Evolutionary conservation across 495 filamentous ascomycete genomes (phyloP), one percentile per base, ranked within the genome.

Genomic region (Podospora appendiculata): DNA sequence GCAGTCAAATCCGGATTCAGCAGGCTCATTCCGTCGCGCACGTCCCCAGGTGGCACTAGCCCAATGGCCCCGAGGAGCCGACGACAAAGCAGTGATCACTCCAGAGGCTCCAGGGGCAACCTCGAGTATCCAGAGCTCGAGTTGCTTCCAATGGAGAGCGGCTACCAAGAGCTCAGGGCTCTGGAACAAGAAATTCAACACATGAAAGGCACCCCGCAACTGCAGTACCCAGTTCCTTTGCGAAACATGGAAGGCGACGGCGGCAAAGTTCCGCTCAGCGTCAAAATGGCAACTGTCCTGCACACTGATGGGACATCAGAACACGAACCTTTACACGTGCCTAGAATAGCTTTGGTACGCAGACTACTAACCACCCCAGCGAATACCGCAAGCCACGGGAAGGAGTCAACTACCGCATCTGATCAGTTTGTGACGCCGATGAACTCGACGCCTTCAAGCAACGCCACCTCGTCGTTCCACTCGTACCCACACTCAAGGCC

Each of bases 121-220:
- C 41, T 67, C 32, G 68, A 71, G 46, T 68, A 70, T 35, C 66
- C 65, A 2, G 68, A 70, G 43, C 65, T 71, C 16, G 64, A 66
- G 45, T 54, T 70, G 4, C 56, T 57, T 35, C 59, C 65, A 0
- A 65, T 58, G n/a, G 57, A 60, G 16, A 65, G 53, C 32, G 59
- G 58, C 1, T 65, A 63, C 17, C 52, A 53, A 38, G 68, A 71
- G 36, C 16, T 71, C 9, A 58, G 62, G 38, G 63, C 61, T 39
- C 52, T 68, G 13, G 65, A 64, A 36, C 59, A 61, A 17, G 61
- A 71, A 35, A 68, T 70, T 32, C 56, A 47, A 17, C 63, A 50
- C 17, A 56, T 71, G 54, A 71, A 71, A 41, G 41, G 48, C 18
- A 13, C 35, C 6, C 39, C 46, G 3, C 41, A 35, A 3, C 25